Conservation (phyloP, 2,329 filamentous ascomycete species). For the Hansfordia pulvinata region DNA sequence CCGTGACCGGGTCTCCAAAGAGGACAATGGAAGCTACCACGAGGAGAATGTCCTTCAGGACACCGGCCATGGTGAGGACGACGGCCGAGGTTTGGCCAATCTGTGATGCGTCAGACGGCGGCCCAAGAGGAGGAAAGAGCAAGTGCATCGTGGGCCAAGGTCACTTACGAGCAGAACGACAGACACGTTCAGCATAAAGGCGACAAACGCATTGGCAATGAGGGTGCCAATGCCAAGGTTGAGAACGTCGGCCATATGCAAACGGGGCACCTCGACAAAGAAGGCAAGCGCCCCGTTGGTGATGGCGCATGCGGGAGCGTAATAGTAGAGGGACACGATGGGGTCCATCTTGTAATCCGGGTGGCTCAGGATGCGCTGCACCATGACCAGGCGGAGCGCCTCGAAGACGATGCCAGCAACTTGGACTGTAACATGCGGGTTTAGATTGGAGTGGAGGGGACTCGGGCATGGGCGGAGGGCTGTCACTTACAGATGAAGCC, state of each 20-base stretch:
- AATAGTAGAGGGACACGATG: slow-evolving; percentile 80
- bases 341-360: slow-evolving; percentile 79
- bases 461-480: too few relatives aligned
- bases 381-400: slow-evolving; percentile 71
- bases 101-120: slow-evolving; percentile 24
- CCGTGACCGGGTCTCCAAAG: slow-evolving; percentile 59
- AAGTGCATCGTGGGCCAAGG: too few relatives aligned
- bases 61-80: slow-evolving; percentile 73
- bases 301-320: slow-evolving; percentile 68
- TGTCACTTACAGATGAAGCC: too few relatives aligned
- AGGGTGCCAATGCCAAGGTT: slow-evolving; percentile 52
- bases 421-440: too few relatives aligned
- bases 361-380: slow-evolving; percentile 65
- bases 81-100: slow-evolving; percentile 82
- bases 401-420: slow-evolving; percentile 67
- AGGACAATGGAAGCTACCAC: slow-evolving; percentile 65
- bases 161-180: slow-evolving; percentile 69
- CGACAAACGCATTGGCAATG: slow-evolving; percentile 60
- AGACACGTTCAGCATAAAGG: slow-evolving; percentile 70
- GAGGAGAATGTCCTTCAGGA: slow-evolving; percentile 79
- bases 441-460: too few relatives aligned
- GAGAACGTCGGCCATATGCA: slow-evolving; percentile 52
- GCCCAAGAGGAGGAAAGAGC: too few relatives aligned
- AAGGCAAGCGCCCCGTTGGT: slow-evolving; percentile 66
- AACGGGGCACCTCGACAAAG: slow-evolving; percentile 51